A percentile compares a stretch with the other conserved stretches of the same genome.
These are phyloP conservation scores for Debaryomyces robertsiae DNA, from an alignment of 1,139 yeast genomes.

Conservation along the genomic window DNA sequence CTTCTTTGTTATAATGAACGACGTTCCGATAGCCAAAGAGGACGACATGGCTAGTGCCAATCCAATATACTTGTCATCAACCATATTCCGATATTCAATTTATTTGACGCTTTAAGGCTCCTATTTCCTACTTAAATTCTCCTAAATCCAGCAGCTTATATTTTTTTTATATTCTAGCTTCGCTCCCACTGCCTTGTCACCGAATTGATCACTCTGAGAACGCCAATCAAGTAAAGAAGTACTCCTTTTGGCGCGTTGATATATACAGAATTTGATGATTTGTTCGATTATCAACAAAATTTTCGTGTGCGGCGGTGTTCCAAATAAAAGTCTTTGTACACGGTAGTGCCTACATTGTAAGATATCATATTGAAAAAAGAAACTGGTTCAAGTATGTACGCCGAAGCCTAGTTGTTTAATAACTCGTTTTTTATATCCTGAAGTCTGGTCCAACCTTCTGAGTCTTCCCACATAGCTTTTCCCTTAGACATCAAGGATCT, in stretches of 20 bases:
- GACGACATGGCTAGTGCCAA: constrained; percentile 86
- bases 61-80: constrained; percentile 87
- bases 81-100: constrained; percentile 22
- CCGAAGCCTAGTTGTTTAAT: constrained; percentile 14
- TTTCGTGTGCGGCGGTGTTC: constrained; percentile 1
- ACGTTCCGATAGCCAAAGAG: constrained; percentile 87
- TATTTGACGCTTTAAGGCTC: no score
- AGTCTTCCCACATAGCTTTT: constrained; percentile 74
- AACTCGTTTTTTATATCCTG: constrained; percentile 53
- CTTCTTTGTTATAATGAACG: constrained; percentile 86
- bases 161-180: no score
- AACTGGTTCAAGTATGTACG: no score
- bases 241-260: background rate
- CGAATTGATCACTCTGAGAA: background rate
- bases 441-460: constrained; percentile 74
- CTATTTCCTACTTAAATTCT: no score
- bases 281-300: constrained; percentile 3
- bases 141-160: no score
- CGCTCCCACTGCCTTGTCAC: background rate
- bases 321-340: no score
- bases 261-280: constrained; percentile 1
- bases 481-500: constrained; percentile 82
- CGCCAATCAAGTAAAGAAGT: background rate
- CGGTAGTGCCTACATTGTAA: no score
- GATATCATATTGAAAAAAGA: no score